Evolutionary conservation across 2,329 filamentous ascomycete genomes (phyloP), one percentile per base, ranked within the genome.

Genomic region (Aspergillus persii): DNA sequence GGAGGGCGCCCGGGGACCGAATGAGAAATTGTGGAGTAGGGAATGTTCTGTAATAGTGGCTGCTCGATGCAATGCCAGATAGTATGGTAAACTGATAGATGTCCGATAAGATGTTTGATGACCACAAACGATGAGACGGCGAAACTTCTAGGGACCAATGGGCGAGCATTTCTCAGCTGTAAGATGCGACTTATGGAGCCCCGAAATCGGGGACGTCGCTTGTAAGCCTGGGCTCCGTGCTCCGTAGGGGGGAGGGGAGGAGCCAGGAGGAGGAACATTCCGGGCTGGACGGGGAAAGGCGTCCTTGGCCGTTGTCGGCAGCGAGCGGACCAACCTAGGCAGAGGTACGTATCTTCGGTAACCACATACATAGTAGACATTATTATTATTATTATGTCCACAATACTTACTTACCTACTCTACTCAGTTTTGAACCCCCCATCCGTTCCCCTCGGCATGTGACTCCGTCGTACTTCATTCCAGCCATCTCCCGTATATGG

Each of bases 271-370:
- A 50, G 41, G 46, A 47, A 23, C 27, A 63, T 64, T 63, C 61
- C 66, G 63, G 68, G 59, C 59, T 52, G 55, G 58, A 58, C 60
- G 57, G 50, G 60, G 63, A 56, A 63, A 62, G 57, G 58, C 58
- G 39, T 61, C 58, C 68, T 69, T 69, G 69, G 65, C 70, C 69
- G 69, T 71, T 71, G 69, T 72, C 70, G 70, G 69, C 67, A 68
- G 18, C 18, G 18, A 23, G 18, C 18, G 18, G 18, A 23, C 18
- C 18, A 23, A 23, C 18, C 18, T 23, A 23, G 18, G 18, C 18
- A 23, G 18, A 23, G 18, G 18, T 23, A 23, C 18, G 18, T 23
- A 23, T 23, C 18, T 23, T 23, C 18, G 18, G 18, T 23, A 23
- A 23, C 18, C 2, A 23, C 18, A 23, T 23, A 23, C 18, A 23